A percentile compares a stretch with the other conserved stretches of the same genome.
These are phyloP conservation scores for Solanum hybrid DNA, from an alignment of 305 asterid species.

Conservation along the genomic window DNA sequence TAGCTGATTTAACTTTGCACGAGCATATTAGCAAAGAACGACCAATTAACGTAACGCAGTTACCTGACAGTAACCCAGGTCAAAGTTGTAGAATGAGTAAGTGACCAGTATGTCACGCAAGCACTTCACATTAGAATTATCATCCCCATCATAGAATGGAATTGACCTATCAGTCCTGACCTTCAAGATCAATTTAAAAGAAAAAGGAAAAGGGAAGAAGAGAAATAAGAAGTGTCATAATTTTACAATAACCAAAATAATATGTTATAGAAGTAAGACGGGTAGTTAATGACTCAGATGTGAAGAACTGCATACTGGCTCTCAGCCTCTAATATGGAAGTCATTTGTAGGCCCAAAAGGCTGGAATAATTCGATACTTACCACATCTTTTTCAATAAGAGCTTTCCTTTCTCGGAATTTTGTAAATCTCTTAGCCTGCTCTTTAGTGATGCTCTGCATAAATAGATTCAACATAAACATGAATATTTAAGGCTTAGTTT, in stretches of 20 bases:
- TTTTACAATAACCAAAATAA: neutral
- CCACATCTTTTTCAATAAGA: constrained; percentile 98
- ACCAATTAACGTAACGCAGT: constrained; percentile 6
- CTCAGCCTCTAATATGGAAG: constrained; percentile 2
- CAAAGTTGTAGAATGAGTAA: constrained; percentile 97
- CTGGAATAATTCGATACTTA: constrained; percentile 19
- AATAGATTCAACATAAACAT: neutral
- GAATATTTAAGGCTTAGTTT: neutral
- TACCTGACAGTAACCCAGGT: constrained; percentile 99
- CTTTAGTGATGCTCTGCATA: constrained; percentile 66
- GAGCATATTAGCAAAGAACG: neutral
- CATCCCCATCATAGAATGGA: constrained; percentile 92
- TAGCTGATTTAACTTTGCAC: neutral
- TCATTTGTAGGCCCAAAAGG: neutral
- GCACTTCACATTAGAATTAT: constrained; percentile 77
- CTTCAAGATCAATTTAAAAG: constrained; percentile 24
- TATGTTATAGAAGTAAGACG: neutral
- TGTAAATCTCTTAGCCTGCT: constrained; percentile 84
- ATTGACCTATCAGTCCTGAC: constrained; percentile 95
- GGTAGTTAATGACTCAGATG: neutral
- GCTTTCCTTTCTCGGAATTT: constrained; percentile 98
- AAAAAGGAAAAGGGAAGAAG: neutral
- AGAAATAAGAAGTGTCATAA: neutral
- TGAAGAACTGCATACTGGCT: constrained; percentile 5
- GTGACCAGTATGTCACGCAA: constrained; percentile 89